These are phyloP conservation scores for Triticum turgidum DNA, from an alignment of 176 grass and related monocot genomes.

Conservation along the genomic window DNA sequence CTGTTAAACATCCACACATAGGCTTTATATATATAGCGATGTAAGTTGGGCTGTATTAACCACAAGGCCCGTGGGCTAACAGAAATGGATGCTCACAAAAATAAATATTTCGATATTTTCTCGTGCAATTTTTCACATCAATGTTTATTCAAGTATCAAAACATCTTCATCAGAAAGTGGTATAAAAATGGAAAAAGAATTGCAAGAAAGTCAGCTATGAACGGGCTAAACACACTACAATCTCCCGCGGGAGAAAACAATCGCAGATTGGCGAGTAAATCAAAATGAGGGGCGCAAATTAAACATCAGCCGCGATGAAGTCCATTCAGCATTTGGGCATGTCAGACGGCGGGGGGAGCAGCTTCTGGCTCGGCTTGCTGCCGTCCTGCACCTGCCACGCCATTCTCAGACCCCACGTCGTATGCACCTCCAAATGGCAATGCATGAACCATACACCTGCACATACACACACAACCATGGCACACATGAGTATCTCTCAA, in stretches of 20 bases:
- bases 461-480: too few species aligned
- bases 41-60: background rate
- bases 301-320: background rate
- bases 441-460: slow-evolving; percentile 75
- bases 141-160: slow-evolving; percentile 44
- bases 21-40: too few species aligned
- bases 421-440: slow-evolving; percentile 63
- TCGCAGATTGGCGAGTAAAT: slow-evolving; percentile 32
- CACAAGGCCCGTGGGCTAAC: background rate
- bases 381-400: slow-evolving; percentile 53
- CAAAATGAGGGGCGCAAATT: background rate
- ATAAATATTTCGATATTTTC: background rate
- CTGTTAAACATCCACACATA: background rate
- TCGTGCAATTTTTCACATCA: slow-evolving; percentile 19
- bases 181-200: background rate
- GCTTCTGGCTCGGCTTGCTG: slow-evolving; percentile 37
- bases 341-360: slow-evolving; percentile 52
- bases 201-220: slow-evolving; percentile 26
- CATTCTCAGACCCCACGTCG: slow-evolving; percentile 57
- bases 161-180: slow-evolving; percentile 20
- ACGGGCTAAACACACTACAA: slow-evolving; percentile 17
- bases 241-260: slow-evolving; percentile 16
- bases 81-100: background rate
- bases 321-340: slow-evolving; percentile 48
- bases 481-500: background rate